phyloP scores from a whole-genome alignment of 371 early-diverging fungal genomes.

The Circinella umbellata region DNA sequence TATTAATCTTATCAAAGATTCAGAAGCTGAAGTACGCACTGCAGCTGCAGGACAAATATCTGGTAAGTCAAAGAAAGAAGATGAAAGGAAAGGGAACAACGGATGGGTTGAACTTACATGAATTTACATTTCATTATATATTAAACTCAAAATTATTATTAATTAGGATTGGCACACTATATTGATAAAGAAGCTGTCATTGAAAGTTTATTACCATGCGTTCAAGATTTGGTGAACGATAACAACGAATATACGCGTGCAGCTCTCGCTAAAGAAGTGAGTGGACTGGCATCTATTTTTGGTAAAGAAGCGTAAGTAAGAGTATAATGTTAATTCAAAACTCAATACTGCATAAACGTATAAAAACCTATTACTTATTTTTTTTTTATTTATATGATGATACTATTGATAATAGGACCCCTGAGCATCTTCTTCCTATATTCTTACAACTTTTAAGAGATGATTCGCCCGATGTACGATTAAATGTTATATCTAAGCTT shows the following conservation, averaged over 20 bases:
- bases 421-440: constrained; percentile 91
- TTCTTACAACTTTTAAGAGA: constrained; percentile 96
- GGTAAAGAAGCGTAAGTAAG: constrained; percentile 88
- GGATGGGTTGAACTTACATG: not conserved
- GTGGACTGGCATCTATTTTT: constrained; percentile 92
- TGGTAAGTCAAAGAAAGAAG: constrained; percentile 46
- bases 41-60: constrained; percentile 90
- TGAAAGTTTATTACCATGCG: constrained; percentile 84
- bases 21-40: constrained; percentile 97
- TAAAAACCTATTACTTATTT: no score
- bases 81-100: not conserved
- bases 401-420: constrained; percentile 60
- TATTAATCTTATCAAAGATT: constrained; percentile 87
- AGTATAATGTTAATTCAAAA: not conserved
- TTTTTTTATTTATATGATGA: no score
- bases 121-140: not conserved
- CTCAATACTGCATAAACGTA: no score
- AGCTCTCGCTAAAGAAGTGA: constrained; percentile 94
- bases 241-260: constrained; percentile 96
- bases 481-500: constrained; percentile 97
- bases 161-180: constrained; percentile 79
- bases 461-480: constrained; percentile 95
- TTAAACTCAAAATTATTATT: not conserved
- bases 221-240: constrained; percentile 92
- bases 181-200: constrained; percentile 82